Percentiles rank a stretch among this genome's conserved stretches.
These are phyloP conservation scores for Solanum chacoense DNA, from an alignment of 305 asterid species.

Conservation along the genomic window DNA sequence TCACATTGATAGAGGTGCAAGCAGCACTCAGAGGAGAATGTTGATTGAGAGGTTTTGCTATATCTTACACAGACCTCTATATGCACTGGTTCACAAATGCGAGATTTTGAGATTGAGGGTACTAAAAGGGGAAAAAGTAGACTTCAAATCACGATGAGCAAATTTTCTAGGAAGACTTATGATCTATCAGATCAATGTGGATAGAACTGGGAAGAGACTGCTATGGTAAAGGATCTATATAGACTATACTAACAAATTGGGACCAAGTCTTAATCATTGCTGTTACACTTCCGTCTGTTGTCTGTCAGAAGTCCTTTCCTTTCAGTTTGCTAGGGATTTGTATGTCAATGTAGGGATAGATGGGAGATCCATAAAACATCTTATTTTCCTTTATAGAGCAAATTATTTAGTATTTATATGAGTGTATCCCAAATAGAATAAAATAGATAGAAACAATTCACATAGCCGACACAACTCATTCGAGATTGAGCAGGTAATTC, in stretches of 20 bases:
- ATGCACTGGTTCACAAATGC: not conserved
- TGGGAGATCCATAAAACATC: not conserved
- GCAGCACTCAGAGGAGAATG: not conserved
- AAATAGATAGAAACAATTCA: not conserved
- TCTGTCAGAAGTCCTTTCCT: not conserved
- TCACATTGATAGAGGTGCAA: not conserved
- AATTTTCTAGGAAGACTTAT: not conserved
- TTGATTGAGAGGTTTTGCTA: not conserved
- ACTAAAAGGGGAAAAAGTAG: not conserved
- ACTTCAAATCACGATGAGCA: not conserved
- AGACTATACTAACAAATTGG: not conserved
- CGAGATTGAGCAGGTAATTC: not conserved
- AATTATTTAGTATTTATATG: not conserved
- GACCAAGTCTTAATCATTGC: not conserved
- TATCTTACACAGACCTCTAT: not conserved
- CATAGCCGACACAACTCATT: not conserved
- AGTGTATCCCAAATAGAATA: not conserved
- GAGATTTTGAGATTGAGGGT: not conserved
- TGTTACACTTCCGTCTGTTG: not conserved
- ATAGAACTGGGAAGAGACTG: not conserved
- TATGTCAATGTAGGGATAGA: not conserved
- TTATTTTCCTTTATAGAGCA: not conserved
- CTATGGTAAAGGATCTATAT: not conserved
- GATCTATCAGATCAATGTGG: not conserved
- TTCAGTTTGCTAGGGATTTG: not conserved